Evolutionary conservation across 2,329 filamentous ascomycete genomes (phyloP).

Genomic region (Penicillium hesseltinei): DNA sequence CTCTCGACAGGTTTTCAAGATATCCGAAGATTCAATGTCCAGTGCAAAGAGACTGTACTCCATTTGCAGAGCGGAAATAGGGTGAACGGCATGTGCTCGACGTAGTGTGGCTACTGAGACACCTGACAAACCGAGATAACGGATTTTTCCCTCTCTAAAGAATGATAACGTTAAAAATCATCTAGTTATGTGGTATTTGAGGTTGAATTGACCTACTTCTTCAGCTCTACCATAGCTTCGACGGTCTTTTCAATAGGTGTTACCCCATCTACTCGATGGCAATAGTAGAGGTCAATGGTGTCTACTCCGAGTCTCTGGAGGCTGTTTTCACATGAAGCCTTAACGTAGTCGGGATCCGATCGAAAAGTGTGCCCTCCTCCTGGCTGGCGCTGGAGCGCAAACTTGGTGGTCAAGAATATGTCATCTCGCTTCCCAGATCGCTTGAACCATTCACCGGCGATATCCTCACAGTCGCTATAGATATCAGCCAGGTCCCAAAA

Average conservation of each 20-base stretch:
- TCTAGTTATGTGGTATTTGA: neutral
- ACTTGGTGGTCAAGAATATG: slow-evolving; percentile 43
- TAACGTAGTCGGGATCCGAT: slow-evolving; percentile 40
- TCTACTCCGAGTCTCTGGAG: slow-evolving; percentile 38
- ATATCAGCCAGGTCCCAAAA: slow-evolving; percentile 35
- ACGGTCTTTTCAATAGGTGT: slow-evolving; percentile 48
- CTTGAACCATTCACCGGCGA: slow-evolving; percentile 40
- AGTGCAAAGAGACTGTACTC: slow-evolving; percentile 48
- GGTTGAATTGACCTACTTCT: slow-evolving; percentile 26
- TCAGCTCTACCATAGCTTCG: slow-evolving; percentile 45
- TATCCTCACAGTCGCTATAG: slow-evolving; percentile 29
- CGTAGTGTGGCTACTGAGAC: slow-evolving; percentile 47
- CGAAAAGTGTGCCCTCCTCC: slow-evolving; percentile 16
- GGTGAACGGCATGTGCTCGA: slow-evolving; percentile 45
- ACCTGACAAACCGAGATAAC: slow-evolving; percentile 47
- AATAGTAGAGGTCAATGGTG: slow-evolving; percentile 45
- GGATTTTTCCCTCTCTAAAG: slow-evolving; percentile 47
- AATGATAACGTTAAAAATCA: neutral
- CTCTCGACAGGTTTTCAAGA: slow-evolving; percentile 47
- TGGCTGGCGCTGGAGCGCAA: slow-evolving; percentile 24
- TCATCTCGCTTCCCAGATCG: slow-evolving; percentile 38
- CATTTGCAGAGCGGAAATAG: slow-evolving; percentile 48
- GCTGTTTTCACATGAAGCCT: slow-evolving; percentile 35
- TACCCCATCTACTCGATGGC: slow-evolving; percentile 44
- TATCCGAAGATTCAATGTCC: slow-evolving; percentile 45